These are phyloP conservation scores for Dactylellina leptospora DNA, from an alignment of 2,329 filamentous ascomycete genomes.

Conservation along the genomic window DNA sequence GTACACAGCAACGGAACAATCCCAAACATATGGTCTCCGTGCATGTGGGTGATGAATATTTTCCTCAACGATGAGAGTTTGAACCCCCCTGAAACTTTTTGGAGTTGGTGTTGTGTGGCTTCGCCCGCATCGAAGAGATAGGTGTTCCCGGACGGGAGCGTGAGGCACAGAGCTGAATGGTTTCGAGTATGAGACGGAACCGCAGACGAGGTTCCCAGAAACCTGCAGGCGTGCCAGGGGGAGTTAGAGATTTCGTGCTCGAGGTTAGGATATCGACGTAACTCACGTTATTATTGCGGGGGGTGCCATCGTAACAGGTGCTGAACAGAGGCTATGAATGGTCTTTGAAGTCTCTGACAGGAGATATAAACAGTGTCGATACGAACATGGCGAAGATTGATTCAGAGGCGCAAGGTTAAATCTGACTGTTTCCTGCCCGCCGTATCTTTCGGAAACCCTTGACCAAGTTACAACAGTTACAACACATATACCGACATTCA, in stretches of 20 bases:
- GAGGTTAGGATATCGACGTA: neutral
- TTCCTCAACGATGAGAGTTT: conserved; percentile 44
- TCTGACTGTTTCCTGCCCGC: too few relatives aligned
- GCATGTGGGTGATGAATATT: conserved; percentile 57
- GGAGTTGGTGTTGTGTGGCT: conserved; percentile 55
- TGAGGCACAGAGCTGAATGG: conserved; percentile 55
- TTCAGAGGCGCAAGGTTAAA: too few relatives aligned
- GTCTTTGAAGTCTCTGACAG: too few relatives aligned
- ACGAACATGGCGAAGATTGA: too few relatives aligned
- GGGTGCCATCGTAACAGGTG: conserved; percentile 29
- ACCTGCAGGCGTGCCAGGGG: conserved; percentile 1
- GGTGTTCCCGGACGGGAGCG: conserved; percentile 54
- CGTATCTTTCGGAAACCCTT: too few relatives aligned
- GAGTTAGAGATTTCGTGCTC: neutral
- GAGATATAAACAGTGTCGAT: too few relatives aligned
- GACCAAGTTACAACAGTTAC: neutral
- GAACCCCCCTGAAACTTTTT: conserved; percentile 49
- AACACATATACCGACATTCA: too few relatives aligned
- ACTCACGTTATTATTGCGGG: conserved; percentile 41
- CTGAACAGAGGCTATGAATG: too few relatives aligned
- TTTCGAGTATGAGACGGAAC: conserved; percentile 55
- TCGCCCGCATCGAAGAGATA: conserved; percentile 56
- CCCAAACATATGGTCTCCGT: conserved; percentile 56
- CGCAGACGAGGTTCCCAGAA: conserved; percentile 56
- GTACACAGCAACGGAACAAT: conserved; percentile 55